phyloP scores from a whole-genome alignment of 202 grass and related monocot species.

The Carex arenaria region DNA sequence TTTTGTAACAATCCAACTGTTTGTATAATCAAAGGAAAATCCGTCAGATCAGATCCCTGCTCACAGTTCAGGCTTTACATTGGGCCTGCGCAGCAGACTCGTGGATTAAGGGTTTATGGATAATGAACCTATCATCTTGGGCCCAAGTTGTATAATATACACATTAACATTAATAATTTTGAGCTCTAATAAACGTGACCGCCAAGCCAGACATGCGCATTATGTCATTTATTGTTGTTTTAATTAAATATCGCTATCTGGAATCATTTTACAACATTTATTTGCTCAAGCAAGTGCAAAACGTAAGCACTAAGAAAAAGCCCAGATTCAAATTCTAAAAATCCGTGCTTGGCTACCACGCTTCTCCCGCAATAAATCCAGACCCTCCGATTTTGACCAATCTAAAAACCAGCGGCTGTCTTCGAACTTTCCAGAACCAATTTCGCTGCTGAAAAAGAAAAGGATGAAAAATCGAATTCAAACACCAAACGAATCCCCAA shows the following conservation, averaged over 20 bases:
- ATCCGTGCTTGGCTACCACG: not conserved
- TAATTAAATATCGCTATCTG: not conserved
- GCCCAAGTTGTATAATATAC: no score
- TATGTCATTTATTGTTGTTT: not conserved
- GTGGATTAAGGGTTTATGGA: no score
- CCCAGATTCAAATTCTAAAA: not conserved
- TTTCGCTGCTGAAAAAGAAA: not conserved
- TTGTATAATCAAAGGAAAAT: no score
- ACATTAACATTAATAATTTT: not conserved
- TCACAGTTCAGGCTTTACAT: no score
- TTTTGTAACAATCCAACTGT: no score
- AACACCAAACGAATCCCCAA: not conserved
- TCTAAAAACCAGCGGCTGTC: not conserved
- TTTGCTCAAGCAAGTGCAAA: not conserved
- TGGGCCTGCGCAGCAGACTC: no score
- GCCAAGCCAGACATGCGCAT: not conserved
- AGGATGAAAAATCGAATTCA: not conserved
- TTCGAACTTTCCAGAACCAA: slow-evolving; percentile 14
- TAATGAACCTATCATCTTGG: no score
- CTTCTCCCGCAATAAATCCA: not conserved
- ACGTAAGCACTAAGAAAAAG: not conserved
- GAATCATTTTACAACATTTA: not conserved
- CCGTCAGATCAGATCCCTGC: no score
- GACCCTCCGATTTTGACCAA: not conserved
- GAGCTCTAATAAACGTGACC: not conserved